Evolutionary conservation across 345 rosid genomes (phyloP), one percentile per base, ranked within the genome.

Genomic region (Carallia pectinifolia): DNA sequence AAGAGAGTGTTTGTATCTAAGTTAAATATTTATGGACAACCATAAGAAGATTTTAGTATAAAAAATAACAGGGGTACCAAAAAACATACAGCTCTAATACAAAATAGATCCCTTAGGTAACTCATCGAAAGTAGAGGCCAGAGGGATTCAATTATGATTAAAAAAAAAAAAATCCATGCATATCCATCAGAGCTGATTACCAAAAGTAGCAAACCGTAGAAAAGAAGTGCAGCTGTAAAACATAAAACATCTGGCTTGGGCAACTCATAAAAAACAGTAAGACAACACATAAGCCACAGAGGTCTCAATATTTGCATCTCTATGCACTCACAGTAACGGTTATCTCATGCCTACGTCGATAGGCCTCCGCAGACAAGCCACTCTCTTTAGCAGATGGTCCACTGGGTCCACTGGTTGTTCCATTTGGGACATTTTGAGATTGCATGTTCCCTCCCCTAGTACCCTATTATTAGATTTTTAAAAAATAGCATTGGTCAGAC

Each of bases 281-380:
- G 16, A 44, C 50, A 44, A 44, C 15, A 44, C 16, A 44, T 10
- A 44, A 10, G 16, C 16, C 50, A 44, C 50, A 0, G 4, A 44
- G 50, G 10, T 44, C 16, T 39, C 34, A 7, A 53, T 5, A 0
- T 7, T 44, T 15, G 16, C 48, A 27, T 37, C 50, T n/a, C 19
- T 17, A 19, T n/a, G 70, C 71, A 84, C 96, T 86, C 82, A 94
- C 97, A 37, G 79, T 71, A 58, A 90, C 90, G 39, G 90, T 80
- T 74, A 92, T 92, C 79, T 94, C 99, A 86, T 94, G 97, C 47
- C 77, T 85, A 65, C 81, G 85, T 38, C 88, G 82, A 73, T 92
- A 94, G 70, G 87, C 97, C 71, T 90, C 97, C 0, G 85, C 74
- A 63, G 96, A 82, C 15, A 89, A 30, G 67, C 74, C 69, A 74